Evolutionary conservation across 1,284 basidiomycete genomes (phyloP), one percentile per base, ranked within the genome.

Genomic region (Ustilago tritici): DNA sequence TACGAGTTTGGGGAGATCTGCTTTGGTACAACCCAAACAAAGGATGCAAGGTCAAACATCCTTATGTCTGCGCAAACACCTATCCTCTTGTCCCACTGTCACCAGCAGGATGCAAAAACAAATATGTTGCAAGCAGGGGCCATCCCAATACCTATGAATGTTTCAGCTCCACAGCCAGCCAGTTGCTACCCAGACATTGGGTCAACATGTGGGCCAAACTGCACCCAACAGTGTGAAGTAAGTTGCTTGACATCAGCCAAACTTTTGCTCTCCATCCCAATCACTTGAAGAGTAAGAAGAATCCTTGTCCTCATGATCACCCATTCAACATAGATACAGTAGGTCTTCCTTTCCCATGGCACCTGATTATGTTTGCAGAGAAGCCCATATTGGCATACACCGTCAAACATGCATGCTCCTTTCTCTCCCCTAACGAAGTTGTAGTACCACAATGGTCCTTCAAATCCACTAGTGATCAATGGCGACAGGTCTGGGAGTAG

Each of bases 21-120:
- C 47, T 49, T 23, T 49, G 47, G 47, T 49, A 49, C 47, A 49
- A 49, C 28, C 5, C 47, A 49, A 28, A 28, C 47, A 12, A 49
- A 14, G 28, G 23, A 23, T 10, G 47, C 14, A 53, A 53, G n/a
- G 31, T 15, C 5, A 2, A 5, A 17, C 40, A 41, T 15, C 40
- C 40, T 6, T 12, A 17, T 15, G 8, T 3, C 40, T 14, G 12
- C 12, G 1, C 12, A 14, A 15, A 10, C 12, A 5, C 40, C 5
- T 41, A 14, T 14, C 40, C 40, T 17, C 12, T 41, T 12, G 40
- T 41, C 5, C 40, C 47, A 1, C 19, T 2, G 8, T 50, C 47
- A 8, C 40, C 40, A 12, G 8, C 40, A 7, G 40, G 40, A 14
- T 11, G 12, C 40, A 41, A 41, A 15, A 41, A 41, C 40, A 41